Conservation (phyloP, 2,329 filamentous ascomycete genomes). For the Hypoxylon sp. region DNA sequence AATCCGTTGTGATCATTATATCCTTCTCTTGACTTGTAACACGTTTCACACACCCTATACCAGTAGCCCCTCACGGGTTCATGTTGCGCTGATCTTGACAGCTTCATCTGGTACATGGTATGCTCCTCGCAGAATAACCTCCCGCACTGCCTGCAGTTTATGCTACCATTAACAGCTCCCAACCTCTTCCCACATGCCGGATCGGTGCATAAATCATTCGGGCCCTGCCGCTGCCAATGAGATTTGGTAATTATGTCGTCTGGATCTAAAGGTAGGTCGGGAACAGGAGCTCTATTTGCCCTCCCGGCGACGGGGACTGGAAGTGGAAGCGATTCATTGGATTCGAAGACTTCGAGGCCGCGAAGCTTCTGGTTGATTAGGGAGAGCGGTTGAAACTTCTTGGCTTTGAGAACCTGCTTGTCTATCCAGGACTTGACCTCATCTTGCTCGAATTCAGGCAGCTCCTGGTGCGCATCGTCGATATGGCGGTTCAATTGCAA, state of each 20-base stretch:
- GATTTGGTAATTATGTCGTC: conserved; percentile 89
- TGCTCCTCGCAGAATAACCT: conserved; percentile 96
- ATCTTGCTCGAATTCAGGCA: conserved; percentile 89
- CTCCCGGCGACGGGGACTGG: conserved; percentile 54
- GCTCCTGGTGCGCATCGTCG: conserved; percentile 90
- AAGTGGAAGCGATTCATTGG: conserved; percentile 76
- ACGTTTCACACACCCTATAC: conserved; percentile 98
- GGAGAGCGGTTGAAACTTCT: conserved; percentile 91
- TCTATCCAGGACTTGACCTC: conserved; percentile 98
- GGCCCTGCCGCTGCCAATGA: conserved; percentile 88
- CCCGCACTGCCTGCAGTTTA: conserved; percentile 95
- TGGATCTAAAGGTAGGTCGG: conserved; percentile 74
- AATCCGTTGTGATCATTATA: conserved; percentile 91
- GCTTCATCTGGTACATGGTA: conserved; percentile 99
- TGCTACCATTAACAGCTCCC: conserved; percentile 82
- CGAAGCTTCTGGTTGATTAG: conserved; percentile 94
- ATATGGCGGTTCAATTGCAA: conserved; percentile 90
- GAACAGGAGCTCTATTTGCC: conserved; percentile 54
- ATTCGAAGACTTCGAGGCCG: conserved; percentile 92
- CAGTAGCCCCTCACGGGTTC: conserved; percentile 92
- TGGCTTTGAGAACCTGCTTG: conserved; percentile 92
- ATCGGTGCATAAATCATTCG: conserved; percentile 86
- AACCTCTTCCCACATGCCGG: conserved; percentile 86
- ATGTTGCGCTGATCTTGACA: conserved; percentile 88
- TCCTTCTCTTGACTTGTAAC: conserved; percentile 94